Evolutionary conservation across 352 stramenopile genomes (phyloP).

Genomic region (Phytophthora quininea): DNA sequence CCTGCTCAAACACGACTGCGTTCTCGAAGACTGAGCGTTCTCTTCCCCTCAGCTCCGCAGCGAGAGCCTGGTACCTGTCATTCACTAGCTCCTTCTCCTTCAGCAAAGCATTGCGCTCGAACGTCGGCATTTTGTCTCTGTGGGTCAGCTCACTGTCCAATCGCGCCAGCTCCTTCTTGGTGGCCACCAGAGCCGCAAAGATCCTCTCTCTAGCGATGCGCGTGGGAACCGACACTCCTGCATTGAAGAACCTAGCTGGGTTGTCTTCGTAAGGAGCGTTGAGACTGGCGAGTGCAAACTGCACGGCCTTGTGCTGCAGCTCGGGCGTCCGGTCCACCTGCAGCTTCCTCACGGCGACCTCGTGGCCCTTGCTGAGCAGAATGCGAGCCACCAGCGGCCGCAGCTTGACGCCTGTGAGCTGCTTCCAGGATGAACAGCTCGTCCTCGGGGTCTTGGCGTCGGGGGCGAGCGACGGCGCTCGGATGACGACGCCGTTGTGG

Average conservation of each 20-base stretch:
- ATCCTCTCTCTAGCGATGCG: slow-evolving; percentile 74
- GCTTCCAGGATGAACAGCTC: slow-evolving; percentile 80
- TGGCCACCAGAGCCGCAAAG: slow-evolving; percentile 67
- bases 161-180: slow-evolving; percentile 67
- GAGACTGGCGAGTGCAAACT: slow-evolving; percentile 66
- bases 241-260: slow-evolving; percentile 76
- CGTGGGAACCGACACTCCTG: slow-evolving; percentile 69
- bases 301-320: slow-evolving; percentile 58
- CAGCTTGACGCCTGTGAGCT: slow-evolving; percentile 79
- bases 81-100: slow-evolving; percentile 54
- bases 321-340: slow-evolving; percentile 69
- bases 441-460: slow-evolving; percentile 25
- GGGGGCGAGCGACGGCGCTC: slow-evolving; percentile 36
- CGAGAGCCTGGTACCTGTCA: slow-evolving; percentile 63
- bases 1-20: slow-evolving; percentile 41
- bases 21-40: slow-evolving; percentile 88
- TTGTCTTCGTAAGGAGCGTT: slow-evolving; percentile 85
- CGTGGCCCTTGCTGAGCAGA: slow-evolving; percentile 66
- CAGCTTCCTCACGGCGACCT: slow-evolving; percentile 77
- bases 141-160: slow-evolving; percentile 73
- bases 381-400: slow-evolving; percentile 80
- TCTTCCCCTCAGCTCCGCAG: slow-evolving; percentile 57
- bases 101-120: slow-evolving; percentile 76
- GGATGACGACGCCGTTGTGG: slow-evolving; percentile 85
- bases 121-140: slow-evolving; percentile 69